Evolutionary conservation across 2,329 filamentous ascomycete species (phyloP).

Genomic region (Fusarium sp.): DNA sequence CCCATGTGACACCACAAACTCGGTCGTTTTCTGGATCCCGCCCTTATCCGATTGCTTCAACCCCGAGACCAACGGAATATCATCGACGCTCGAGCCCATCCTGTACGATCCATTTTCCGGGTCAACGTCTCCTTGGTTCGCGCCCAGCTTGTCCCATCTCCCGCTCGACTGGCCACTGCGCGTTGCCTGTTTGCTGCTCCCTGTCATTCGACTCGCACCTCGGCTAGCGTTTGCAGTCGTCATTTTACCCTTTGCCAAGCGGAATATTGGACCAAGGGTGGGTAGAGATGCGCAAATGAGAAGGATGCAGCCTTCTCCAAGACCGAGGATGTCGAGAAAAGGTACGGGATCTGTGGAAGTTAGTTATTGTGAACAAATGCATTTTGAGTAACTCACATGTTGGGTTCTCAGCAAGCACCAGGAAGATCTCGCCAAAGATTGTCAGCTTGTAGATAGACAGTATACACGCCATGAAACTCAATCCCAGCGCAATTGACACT

Average conservation of each 20-base stretch:
- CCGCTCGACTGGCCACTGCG: slow-evolving; percentile 5
- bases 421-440: slow-evolving; percentile 44
- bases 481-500: slow-evolving; percentile 43
- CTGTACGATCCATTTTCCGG: slow-evolving; percentile 21
- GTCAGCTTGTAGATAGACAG: slow-evolving; percentile 48
- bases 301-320: slow-evolving; percentile 46
- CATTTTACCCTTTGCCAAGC: slow-evolving; percentile 36
- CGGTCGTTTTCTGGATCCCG: slow-evolving; percentile 26
- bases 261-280: slow-evolving; percentile 44
- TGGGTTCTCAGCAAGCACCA: slow-evolving; percentile 39
- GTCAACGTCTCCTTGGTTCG: slow-evolving; percentile 34
- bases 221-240: slow-evolving; percentile 18
- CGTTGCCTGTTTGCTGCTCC: slow-evolving; percentile 1
- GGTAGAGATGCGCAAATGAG: slow-evolving; percentile 46
- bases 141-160: slow-evolving; percentile 34
- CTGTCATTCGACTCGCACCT: neutral
- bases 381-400: slow-evolving; percentile 36
- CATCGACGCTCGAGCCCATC: slow-evolving; percentile 45
- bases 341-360: slow-evolving; percentile 27
- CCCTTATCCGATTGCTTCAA: neutral
- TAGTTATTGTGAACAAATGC: neutral
- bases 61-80: slow-evolving; percentile 45
- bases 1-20: slow-evolving; percentile 21
- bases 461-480: slow-evolving; percentile 43
- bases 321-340: slow-evolving; percentile 46